These are phyloP conservation scores for Penicillium sp. DNA, from an alignment of 2,329 filamentous ascomycete species.

Conservation along the genomic window DNA sequence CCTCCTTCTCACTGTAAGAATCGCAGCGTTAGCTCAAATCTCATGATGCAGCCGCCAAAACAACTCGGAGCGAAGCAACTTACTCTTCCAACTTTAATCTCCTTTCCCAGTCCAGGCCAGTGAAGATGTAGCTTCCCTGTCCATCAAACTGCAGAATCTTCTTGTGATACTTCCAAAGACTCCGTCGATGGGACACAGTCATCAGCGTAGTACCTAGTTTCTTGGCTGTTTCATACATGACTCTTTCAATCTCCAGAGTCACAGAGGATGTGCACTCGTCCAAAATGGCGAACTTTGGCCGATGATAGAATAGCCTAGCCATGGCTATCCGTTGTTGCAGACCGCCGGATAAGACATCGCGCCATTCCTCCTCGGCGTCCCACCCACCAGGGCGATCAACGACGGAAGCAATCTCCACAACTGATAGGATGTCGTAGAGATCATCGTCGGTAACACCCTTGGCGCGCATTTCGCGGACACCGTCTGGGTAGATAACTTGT, in stretches of 20 bases:
- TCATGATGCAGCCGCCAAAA: too few relatives aligned
- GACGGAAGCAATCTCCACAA: constrained; percentile 74
- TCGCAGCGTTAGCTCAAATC: too few relatives aligned
- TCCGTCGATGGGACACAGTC: constrained; percentile 86
- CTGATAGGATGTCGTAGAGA: constrained; percentile 64
- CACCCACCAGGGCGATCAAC: constrained; percentile 72
- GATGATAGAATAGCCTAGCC: constrained; percentile 89
- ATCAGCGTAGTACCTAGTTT: constrained; percentile 83
- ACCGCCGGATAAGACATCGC: constrained; percentile 82
- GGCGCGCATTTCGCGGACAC: constrained; percentile 72
- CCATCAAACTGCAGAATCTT: constrained; percentile 95
- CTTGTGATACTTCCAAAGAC: constrained; percentile 92
- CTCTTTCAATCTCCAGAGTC: constrained; percentile 82
- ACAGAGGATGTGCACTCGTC: constrained; percentile 94
- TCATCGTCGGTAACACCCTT: constrained; percentile 76
- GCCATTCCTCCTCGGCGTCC: constrained; percentile 94
- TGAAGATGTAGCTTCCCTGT: constrained; percentile 84
- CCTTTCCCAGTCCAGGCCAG: constrained; percentile 75
- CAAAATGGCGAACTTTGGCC: constrained; percentile 84
- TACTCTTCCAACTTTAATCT: constrained; percentile 77
- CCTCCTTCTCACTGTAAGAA: constrained; percentile 68
- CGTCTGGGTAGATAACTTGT: constrained; percentile 94
- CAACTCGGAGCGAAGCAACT: too few relatives aligned
- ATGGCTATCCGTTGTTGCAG: constrained; percentile 94
- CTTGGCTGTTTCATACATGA: constrained; percentile 97